Conservation (phyloP, 768 basidiomycete genomes). For the Auriscalpium microsporum region DNA sequence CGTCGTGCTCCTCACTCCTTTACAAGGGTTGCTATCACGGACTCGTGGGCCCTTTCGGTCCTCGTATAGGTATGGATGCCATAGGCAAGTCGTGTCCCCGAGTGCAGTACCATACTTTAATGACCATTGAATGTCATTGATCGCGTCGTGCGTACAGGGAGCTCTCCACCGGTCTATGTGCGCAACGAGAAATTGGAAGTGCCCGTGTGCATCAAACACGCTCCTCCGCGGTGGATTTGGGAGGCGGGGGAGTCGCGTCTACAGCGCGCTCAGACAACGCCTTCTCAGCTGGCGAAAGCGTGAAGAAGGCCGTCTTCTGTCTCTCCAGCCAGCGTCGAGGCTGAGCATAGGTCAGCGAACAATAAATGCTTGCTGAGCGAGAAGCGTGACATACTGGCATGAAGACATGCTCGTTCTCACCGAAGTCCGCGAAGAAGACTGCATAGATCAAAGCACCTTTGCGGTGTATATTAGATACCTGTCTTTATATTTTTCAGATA, state of each 20-base stretch:
- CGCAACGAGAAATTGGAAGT: too few species aligned
- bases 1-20: too few species aligned
- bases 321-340: conserved; percentile 48
- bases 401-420: conserved; percentile 18
- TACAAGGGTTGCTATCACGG: too few species aligned
- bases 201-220: neutral
- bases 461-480: neutral
- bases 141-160: too few species aligned
- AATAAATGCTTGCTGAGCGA: neutral
- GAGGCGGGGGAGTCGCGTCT: neutral
- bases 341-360: conserved; percentile 23
- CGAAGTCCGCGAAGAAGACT: conserved; percentile 18
- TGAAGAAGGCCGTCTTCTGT: conserved; percentile 44
- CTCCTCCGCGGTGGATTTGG: neutral
- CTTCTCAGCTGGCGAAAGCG: conserved; percentile 51
- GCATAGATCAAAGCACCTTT: conserved; percentile 13
- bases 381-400: conserved; percentile 12
- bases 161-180: too few species aligned
- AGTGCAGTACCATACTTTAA: too few species aligned
- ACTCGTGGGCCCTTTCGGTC: too few species aligned
- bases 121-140: too few species aligned
- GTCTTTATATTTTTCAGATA: neutral
- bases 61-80: too few species aligned
- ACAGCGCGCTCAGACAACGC: conserved; percentile 22
- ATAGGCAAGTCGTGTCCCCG: too few species aligned